Percentiles rank a stretch among this genome's conserved stretches.
phyloP scores from a whole-genome alignment of 179 eudicot genomes.

The Nepenthes alata region DNA sequence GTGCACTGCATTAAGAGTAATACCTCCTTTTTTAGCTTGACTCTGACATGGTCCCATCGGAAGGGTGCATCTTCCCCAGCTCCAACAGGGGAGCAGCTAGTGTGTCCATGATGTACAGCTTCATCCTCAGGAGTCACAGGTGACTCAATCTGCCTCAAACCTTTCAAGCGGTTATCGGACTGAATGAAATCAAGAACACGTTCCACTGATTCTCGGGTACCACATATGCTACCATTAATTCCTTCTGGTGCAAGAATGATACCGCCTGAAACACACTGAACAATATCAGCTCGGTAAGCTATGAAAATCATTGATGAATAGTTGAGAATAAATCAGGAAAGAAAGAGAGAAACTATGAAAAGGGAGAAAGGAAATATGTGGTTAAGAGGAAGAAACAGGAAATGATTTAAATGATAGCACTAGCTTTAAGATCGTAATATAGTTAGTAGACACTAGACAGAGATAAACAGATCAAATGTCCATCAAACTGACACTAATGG shows the following conservation, averaged over 20 bases:
- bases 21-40: conserved; percentile 93
- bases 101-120: conserved; percentile 93
- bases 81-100: conserved; percentile 87
- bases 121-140: conserved; percentile 98
- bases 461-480: no score
- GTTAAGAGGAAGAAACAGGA: no score
- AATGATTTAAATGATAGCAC: no score
- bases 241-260: conserved; percentile 99
- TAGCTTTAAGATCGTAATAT: no score
- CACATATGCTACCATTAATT: conserved; percentile 96
- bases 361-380: no score
- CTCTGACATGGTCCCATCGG: conserved; percentile 98
- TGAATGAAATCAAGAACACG: conserved; percentile 70
- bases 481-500: no score
- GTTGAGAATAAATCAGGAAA: not conserved
- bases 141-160: conserved; percentile 73
- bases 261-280: conserved; percentile 98
- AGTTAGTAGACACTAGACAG: no score
- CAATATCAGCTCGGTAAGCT: conserved; percentile 67
- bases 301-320: conserved; percentile 7
- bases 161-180: conserved; percentile 58
- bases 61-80: conserved; percentile 99
- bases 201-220: conserved; percentile 66
- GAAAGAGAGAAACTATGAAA: no score
- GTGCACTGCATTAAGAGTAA: conserved; percentile 1